These are phyloP conservation scores for Phytophthora tubulina DNA, from an alignment of 352 stramenopile genomes.

Conservation along the genomic window DNA sequence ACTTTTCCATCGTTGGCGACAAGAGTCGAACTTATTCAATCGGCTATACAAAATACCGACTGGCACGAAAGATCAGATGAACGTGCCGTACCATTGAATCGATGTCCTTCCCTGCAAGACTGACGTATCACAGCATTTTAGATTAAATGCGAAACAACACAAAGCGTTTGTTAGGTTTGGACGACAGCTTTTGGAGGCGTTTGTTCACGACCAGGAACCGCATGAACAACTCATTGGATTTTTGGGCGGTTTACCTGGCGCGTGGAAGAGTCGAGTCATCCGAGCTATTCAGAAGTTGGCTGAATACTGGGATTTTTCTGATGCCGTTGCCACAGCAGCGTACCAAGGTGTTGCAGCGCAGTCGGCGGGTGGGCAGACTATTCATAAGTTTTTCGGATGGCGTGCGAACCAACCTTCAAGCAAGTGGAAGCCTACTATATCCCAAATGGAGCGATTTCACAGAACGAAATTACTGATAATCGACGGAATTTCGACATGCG, in stretches of 20 bases:
- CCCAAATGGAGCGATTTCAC: neutral
- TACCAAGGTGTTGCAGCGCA: constrained; percentile 12
- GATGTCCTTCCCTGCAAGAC: too few species aligned
- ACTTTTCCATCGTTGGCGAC: neutral
- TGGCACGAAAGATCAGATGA: too few species aligned
- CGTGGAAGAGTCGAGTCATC: constrained; percentile 7
- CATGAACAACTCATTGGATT: constrained; percentile 2
- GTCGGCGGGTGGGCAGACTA: neutral
- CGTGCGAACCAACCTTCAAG: neutral
- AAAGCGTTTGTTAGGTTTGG: neutral
- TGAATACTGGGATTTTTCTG: neutral
- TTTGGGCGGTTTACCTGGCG: constrained; percentile 10
- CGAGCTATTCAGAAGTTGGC: neutral
- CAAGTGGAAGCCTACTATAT: neutral
- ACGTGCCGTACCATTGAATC: too few species aligned
- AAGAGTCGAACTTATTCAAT: too few species aligned
- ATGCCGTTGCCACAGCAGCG: constrained; percentile 1
- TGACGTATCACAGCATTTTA: neutral
- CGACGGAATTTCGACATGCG: neutral
- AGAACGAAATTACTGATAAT: constrained; percentile 7
- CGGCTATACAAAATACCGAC: neutral
- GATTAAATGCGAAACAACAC: constrained; percentile 7
- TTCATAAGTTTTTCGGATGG: constrained; percentile 4
- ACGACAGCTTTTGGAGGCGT: neutral
- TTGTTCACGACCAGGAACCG: too few species aligned